Evolutionary conservation across 108 stramenopile species (phyloP), one percentile per base, ranked within the genome.

Genomic region (Cylindrotheca closterium): DNA sequence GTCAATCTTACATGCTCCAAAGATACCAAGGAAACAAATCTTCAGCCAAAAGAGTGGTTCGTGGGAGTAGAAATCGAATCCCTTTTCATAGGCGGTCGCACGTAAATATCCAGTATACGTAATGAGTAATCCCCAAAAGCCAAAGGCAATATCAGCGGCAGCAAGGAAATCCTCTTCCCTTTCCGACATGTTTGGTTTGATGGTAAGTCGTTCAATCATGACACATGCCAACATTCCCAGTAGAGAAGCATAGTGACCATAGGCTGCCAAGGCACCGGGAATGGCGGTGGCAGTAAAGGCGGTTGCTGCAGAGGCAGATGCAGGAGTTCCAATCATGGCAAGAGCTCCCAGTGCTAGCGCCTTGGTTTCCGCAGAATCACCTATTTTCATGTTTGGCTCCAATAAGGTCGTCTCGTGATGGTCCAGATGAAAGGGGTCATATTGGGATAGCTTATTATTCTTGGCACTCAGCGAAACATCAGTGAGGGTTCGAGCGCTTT

Each of bases 21-120:
- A 76, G 7, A 88, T 56, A 23, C 79, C 85, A 0, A 88, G 71
- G 30, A 88, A 75, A 1, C 74, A 67, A 27, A 89, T 80, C 61
- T 93, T 93, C 31, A 90, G 52, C 92, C 92, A 93, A 58, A 93
- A 93, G 21, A 88, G 54, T 29, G 88, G 87, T 61, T 93, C 92
- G 60, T 93, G 85, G 0, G 61, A 25, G 56, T 93, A 93, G 53
- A 88, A 93, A 27, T 83, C 78, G 47, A 67, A 79, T 18, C 92
- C 92, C 66, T 93, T 93, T 23, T 77, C 92, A 47, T 82, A 88
- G 28, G 72, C 31, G 0, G 65, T 55, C 5, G 75, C 75, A 25
- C 92, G 84, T 1, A 71, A 61, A 58, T 86, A 88, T 8, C 92
- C 92, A 8, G 87, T 75, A 51, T 65, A 66, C 0, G 71, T 61